Evolutionary conservation across 345 rosid genomes (phyloP), one percentile per base, ranked within the genome.

Genomic region (Fremontodendron californicum): DNA sequence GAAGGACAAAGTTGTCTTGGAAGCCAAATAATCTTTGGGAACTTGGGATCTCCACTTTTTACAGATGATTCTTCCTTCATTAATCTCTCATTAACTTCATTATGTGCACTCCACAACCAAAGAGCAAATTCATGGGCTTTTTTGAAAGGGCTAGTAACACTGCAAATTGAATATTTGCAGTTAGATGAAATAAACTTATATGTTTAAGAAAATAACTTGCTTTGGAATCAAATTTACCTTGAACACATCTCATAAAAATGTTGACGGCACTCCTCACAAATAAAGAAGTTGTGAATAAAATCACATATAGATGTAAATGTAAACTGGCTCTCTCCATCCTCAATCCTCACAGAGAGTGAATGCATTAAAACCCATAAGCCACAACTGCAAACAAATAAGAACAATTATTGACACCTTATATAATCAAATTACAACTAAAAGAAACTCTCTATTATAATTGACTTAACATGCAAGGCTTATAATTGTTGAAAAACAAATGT

Each of bases 61-160:
- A 92, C 82, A 83, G 97, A 87, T 15, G 88, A 92, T 85, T 96
- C 98, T 58, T 86, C 92, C 76, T 90, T 89, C 86, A 85, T 85
- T 78, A 96, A 81, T 83, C 99, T 91, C 80, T 87, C 87, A 23
- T 92, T 96, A 40, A 96, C 98, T 83, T 87, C 76, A 80, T 96
- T 96, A 86, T 96, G 99, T 55, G 98, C 82, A 70, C 83, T 84
- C 99, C 99, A 96, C 79, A 94, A 83, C 99, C 98, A 96, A 81
- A 96, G 88, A 79, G 87, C 87, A 70, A 96, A 85, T 35, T 92
- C 97, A 16, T 86, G 97, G 13, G 97, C 77, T 75, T 86, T 88
- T 75, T 80, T 89, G 82, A 93, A 91, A 5, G 97, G 96, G 82
- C 77, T 80, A 33, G 79, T 84, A 21, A 93, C 88, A 74, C 99